Evolutionary conservation across 2,329 filamentous ascomycete species (phyloP).

Genomic region (Trichoderma asperellum): DNA sequence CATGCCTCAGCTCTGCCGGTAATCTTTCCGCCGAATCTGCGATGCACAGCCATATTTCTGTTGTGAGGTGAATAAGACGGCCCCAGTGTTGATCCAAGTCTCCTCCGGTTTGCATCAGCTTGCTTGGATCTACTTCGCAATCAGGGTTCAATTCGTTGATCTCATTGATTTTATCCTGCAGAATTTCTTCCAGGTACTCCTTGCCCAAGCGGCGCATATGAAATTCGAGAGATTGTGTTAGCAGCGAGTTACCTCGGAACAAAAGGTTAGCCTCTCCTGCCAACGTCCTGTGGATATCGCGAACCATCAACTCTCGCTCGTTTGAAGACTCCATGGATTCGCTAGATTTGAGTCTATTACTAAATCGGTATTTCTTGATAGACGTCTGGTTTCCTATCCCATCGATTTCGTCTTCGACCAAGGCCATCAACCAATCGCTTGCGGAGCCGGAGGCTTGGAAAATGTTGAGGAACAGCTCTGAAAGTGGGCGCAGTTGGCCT

Average conservation of each 20-base stretch:
- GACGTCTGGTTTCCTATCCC: slow-evolving; percentile 82
- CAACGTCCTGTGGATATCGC: slow-evolving; percentile 77
- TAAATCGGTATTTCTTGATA: slow-evolving; percentile 74
- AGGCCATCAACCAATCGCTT: slow-evolving; percentile 85
- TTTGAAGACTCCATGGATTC: slow-evolving; percentile 60
- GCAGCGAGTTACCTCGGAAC: slow-evolving; percentile 90
- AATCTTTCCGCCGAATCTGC: slow-evolving; percentile 72
- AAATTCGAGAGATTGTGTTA: slow-evolving; percentile 91
- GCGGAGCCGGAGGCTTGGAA: slow-evolving; percentile 89
- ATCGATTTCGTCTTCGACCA: slow-evolving; percentile 97
- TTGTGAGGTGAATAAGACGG: slow-evolving; percentile 74
- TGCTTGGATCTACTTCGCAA: slow-evolving; percentile 93
- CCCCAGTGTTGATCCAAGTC: slow-evolving; percentile 85
- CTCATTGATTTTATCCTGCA: slow-evolving; percentile 82
- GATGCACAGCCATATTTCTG: slow-evolving; percentile 84
- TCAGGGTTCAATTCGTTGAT: slow-evolving; percentile 91
- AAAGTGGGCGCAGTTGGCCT: slow-evolving; percentile 75
- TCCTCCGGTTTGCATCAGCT: slow-evolving; percentile 59
- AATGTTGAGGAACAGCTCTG: slow-evolving; percentile 88
- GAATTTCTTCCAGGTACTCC: slow-evolving; percentile 85
- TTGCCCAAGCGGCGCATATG: slow-evolving; percentile 95
- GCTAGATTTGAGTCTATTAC: slow-evolving; percentile 69
- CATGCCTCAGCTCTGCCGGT: slow-evolving; percentile 78
- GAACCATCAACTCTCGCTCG: slow-evolving; percentile 72
- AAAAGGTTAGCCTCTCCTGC: slow-evolving; percentile 90